phyloP scores from a whole-genome alignment of 208 protist genomes.

The Trypanosoma conorhini region DNA sequence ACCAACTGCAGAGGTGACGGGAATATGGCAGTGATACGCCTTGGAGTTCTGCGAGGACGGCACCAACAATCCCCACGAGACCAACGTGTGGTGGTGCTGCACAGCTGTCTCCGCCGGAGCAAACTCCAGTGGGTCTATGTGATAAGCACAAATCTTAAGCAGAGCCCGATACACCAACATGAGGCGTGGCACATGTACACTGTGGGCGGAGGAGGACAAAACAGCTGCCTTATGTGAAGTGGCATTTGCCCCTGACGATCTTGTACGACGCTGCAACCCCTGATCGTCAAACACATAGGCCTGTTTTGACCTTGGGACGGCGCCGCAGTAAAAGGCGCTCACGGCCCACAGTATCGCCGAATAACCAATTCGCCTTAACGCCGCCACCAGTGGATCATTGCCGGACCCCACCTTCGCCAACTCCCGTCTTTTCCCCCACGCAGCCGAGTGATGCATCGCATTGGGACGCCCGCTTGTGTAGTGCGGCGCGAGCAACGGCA shows the following conservation, averaged over 20 bases:
- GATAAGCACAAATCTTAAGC: constrained; percentile 57
- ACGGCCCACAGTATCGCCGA: constrained; percentile 79
- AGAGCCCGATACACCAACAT: constrained; percentile 66
- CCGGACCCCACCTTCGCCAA: not conserved
- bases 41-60: constrained; percentile 33
- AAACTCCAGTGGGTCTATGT: constrained; percentile 80
- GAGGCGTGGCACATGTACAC: constrained; percentile 47
- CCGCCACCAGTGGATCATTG: constrained; percentile 47
- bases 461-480: constrained; percentile 37
- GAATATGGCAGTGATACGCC: constrained; percentile 79
- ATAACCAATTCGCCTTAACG: constrained; percentile 61
- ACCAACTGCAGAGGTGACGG: constrained; percentile 67
- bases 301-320: constrained; percentile 66
- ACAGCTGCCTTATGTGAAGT: constrained; percentile 77
- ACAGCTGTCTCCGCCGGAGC: constrained; percentile 46
- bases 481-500: constrained; percentile 44
- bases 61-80: constrained; percentile 78
- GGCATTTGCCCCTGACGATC: constrained; percentile 35
- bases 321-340: constrained; percentile 78
- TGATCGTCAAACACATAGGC: constrained; percentile 48
- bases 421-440: constrained; percentile 43
- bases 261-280: constrained; percentile 18
- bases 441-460: constrained; percentile 59
- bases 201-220: constrained; percentile 59
- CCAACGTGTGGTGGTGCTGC: constrained; percentile 63